Percentiles rank a stretch among this genome's conserved stretches.
Conservation (phyloP, 2,329 filamentous ascomycete species). For the Diaporthe ilicicola region DNA sequence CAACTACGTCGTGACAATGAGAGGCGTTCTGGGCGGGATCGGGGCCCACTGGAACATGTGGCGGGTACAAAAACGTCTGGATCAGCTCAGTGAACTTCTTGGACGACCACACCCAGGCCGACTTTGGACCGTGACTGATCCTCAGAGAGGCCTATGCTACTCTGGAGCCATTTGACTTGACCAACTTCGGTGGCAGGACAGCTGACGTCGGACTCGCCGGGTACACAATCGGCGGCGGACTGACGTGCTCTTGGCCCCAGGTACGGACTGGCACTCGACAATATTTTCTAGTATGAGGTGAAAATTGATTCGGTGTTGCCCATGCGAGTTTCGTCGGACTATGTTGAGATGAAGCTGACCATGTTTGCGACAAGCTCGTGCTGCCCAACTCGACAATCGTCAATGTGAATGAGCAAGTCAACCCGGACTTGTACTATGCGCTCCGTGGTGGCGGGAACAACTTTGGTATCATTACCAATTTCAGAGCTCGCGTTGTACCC, state of each 20-base stretch:
- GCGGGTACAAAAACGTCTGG: background rate
- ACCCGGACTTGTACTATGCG: background rate
- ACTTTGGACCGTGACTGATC: background rate
- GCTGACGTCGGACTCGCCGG: conserved; percentile 4
- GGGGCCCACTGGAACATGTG: background rate
- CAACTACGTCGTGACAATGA: background rate
- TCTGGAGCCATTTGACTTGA: background rate
- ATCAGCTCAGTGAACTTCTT: background rate
- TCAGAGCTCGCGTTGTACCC: background rate
- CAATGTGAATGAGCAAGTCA: background rate
- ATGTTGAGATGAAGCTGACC: background rate
- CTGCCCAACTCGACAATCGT: background rate
- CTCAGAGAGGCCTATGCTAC: background rate
- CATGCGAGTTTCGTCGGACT: background rate
- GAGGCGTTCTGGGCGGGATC: background rate
- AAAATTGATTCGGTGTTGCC: background rate
- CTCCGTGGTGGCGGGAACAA: conserved; percentile 3
- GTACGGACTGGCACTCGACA: conserved; percentile 3
- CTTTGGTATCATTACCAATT: background rate
- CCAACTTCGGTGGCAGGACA: background rate
- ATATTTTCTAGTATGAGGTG: background rate
- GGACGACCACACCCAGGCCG: background rate
- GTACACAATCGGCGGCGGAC: background rate
- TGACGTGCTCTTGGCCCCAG: background rate
- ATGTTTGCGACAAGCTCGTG: background rate